phyloP scores from a whole-genome alignment of 176 grass and related monocot genomes.

The Aegilops bicornis region DNA sequence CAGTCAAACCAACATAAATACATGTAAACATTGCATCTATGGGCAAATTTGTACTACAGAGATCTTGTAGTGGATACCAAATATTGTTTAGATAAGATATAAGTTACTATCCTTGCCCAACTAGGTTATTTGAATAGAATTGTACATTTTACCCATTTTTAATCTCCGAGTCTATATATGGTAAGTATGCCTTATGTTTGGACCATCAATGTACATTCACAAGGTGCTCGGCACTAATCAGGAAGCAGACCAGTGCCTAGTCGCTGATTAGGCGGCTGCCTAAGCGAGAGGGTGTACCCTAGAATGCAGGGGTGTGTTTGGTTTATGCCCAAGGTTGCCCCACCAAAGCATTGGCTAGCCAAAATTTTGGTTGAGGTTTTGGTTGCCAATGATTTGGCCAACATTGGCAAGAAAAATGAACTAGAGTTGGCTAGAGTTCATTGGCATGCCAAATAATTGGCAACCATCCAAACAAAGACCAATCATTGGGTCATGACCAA shows the following conservation, averaged over 20 bases:
- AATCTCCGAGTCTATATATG: neutral
- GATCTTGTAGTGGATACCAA: neutral
- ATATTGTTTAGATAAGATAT: neutral
- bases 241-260: neutral
- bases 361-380: no score
- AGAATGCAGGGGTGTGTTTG: neutral
- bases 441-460: no score
- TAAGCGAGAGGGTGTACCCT: neutral
- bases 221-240: neutral
- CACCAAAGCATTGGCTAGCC: no score
- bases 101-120: neutral
- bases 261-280: neutral
- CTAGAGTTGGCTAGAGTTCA: no score
- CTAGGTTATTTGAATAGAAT: conserved; percentile 10
- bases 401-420: no score
- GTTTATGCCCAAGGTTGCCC: no score
- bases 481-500: no score
- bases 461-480: no score
- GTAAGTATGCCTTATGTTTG: neutral
- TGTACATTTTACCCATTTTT: neutral
- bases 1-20: neutral
- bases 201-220: neutral
- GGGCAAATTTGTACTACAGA: neutral
- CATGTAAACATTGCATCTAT: conserved; percentile 10
- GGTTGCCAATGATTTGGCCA: no score